Percentiles rank a stretch among this genome's conserved stretches.
Conservation (phyloP, 2,329 filamentous ascomycete genomes). For the Shiraia sp. region DNA sequence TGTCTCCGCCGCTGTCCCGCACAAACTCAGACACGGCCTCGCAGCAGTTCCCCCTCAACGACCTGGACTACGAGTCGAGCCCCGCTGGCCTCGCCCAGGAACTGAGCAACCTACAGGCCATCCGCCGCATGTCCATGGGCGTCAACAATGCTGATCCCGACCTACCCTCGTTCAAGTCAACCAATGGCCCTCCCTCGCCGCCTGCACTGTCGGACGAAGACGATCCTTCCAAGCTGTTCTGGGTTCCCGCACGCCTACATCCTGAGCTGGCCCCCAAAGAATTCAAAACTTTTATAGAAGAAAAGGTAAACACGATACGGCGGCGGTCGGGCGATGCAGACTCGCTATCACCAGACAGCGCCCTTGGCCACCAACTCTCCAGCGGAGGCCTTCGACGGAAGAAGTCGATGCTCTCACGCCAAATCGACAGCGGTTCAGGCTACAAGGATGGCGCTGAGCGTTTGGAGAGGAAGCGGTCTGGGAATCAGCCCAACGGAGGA, state of each 20-base stretch:
- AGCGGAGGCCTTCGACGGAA: slow-evolving; percentile 73
- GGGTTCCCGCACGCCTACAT: slow-evolving; percentile 93
- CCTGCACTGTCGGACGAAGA: slow-evolving; percentile 72
- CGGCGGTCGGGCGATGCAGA: slow-evolving; percentile 73
- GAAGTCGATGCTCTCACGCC: slow-evolving; percentile 92
- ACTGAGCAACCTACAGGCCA: slow-evolving; percentile 86
- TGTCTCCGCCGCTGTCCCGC: slow-evolving; percentile 47
- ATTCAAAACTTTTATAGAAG: slow-evolving; percentile 95
- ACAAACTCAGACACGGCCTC: slow-evolving; percentile 51
- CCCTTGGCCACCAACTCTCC: slow-evolving; percentile 58
- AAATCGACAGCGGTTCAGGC: slow-evolving; percentile 77
- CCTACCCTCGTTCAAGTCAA: slow-evolving; percentile 69
- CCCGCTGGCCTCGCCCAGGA: slow-evolving; percentile 89
- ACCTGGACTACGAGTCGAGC: slow-evolving; percentile 87
- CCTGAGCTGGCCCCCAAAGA: slow-evolving; percentile 93
- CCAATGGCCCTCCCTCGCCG: slow-evolving; percentile 69
- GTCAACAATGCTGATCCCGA: slow-evolving; percentile 73
- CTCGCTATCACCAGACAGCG: slow-evolving; percentile 61
- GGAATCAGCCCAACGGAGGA: slow-evolving; percentile 53
- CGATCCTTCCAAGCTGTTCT: slow-evolving; percentile 85
- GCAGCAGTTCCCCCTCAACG: slow-evolving; percentile 73
- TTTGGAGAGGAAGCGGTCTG: slow-evolving; percentile 73
- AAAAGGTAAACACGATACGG: slow-evolving; percentile 86
- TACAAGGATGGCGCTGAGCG: slow-evolving; percentile 85
- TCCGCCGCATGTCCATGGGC: slow-evolving; percentile 94